Conservation (phyloP, 2,329 filamentous ascomycete species). For the Aureobasidium melanogenum region DNA sequence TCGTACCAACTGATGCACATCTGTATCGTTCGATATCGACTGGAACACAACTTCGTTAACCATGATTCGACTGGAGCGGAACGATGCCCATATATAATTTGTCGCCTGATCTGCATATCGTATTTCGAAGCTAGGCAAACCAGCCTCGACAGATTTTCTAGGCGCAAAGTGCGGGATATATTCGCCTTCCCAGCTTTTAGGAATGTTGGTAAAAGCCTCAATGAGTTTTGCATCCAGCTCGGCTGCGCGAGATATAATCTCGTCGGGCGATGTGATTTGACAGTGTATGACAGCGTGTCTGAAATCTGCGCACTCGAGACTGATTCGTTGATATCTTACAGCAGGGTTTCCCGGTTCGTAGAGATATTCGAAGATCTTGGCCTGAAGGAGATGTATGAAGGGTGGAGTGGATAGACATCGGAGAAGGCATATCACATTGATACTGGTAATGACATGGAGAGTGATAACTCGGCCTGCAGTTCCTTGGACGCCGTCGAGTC, state of each 20-base stretch:
- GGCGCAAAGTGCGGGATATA: not conserved
- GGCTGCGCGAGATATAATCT: not conserved
- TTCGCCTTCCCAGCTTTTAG: not conserved
- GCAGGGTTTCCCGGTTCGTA: not conserved
- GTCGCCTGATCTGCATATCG: not conserved
- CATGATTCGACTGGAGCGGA: not conserved
- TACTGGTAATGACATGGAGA: not conserved
- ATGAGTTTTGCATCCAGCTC: not conserved
- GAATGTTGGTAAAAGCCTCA: not conserved
- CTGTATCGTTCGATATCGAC: not conserved
- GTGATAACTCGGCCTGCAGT: not conserved
- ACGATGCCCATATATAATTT: not conserved
- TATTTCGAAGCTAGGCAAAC: not conserved
- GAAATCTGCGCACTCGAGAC: not conserved
- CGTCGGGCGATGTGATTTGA: not conserved
- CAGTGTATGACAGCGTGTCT: not conserved
- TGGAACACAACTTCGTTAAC: not conserved
- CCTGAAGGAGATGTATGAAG: not conserved
- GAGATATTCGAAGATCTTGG: not conserved
- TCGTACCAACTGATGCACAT: not conserved
- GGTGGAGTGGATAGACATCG: not conserved
- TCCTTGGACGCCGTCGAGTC: not conserved
- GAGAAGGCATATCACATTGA: slow-evolving; percentile 2
- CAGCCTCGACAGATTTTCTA: not conserved
- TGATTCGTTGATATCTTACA: not conserved